These are phyloP conservation scores for Xylaria curta DNA, from an alignment of 495 filamentous ascomycete species.

Conservation along the genomic window DNA sequence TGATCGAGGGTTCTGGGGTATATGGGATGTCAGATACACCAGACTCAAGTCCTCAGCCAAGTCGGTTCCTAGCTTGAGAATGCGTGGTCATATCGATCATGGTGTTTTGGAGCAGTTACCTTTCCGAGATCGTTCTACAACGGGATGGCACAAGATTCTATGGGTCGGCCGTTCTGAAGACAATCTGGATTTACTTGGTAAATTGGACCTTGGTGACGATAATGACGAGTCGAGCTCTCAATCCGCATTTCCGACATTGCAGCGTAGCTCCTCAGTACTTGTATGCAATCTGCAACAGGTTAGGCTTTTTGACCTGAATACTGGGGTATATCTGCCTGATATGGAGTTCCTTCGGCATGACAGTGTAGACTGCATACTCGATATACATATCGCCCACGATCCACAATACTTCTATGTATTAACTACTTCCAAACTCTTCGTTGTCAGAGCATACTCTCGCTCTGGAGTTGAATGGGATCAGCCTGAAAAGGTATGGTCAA, in stretches of 20 bases:
- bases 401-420: slow-evolving; percentile 38
- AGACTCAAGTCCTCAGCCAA: slow-evolving; percentile 29
- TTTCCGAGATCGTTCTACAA: slow-evolving; percentile 16
- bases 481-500: slow-evolving; percentile 31
- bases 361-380: slow-evolving; percentile 34
- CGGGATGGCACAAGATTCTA: slow-evolving; percentile 37
- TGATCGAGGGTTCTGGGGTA: slow-evolving; percentile 71
- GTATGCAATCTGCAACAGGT: slow-evolving; percentile 33
- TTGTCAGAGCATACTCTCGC: slow-evolving; percentile 31
- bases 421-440: slow-evolving; percentile 37
- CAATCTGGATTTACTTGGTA: slow-evolving; percentile 23
- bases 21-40: slow-evolving; percentile 67
- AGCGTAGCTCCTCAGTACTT: slow-evolving; percentile 36
- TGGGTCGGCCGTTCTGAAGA: slow-evolving; percentile 35
- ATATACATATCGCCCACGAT: slow-evolving; percentile 35
- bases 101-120: slow-evolving; percentile 34
- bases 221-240: slow-evolving; percentile 30
- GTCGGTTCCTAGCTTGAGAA: slow-evolving; percentile 22
- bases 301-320: slow-evolving; percentile 36
- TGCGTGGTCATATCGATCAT: slow-evolving; percentile 37
- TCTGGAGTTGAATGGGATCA: slow-evolving; percentile 31
- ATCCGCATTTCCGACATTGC: slow-evolving; percentile 31
- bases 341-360: slow-evolving; percentile 27
- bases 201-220: slow-evolving; percentile 28
- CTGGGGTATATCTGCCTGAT: slow-evolving; percentile 32